Evolutionary conservation across 2,329 filamentous ascomycete genomes (phyloP).

Genomic region (Alternaria panax): DNA sequence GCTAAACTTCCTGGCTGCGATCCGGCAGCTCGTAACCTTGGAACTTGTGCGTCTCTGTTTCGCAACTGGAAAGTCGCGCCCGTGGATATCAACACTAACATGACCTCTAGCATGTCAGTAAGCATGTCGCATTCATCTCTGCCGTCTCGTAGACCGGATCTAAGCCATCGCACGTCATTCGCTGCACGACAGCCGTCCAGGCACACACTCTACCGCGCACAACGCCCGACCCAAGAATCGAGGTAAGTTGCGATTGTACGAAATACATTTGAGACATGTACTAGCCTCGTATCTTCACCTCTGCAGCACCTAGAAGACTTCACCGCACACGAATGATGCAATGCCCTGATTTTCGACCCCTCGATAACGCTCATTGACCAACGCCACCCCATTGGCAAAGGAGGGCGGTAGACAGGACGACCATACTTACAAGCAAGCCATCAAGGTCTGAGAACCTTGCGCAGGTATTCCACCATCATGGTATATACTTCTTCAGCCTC

Average conservation of each 20-base stretch:
- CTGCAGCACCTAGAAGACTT: conserved; percentile 38
- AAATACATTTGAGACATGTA: too few relatives aligned
- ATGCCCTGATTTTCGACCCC: conserved; percentile 24
- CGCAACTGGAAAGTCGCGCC: conserved; percentile 1
- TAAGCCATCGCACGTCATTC: neutral
- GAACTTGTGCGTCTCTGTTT: conserved; percentile 7
- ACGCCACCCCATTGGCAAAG: conserved; percentile 12
- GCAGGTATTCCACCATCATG: neutral
- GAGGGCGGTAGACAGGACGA: conserved; percentile 14
- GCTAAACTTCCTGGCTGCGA: neutral
- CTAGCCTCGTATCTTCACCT: too few relatives aligned
- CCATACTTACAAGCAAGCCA: neutral
- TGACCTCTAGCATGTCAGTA: neutral
- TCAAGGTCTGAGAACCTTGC: neutral
- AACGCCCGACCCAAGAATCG: conserved; percentile 11
- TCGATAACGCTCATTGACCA: conserved; percentile 27
- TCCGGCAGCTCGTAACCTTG: conserved; percentile 4
- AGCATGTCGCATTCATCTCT: neutral
- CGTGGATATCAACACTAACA: neutral
- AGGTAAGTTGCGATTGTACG: too few relatives aligned
- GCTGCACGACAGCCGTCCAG: neutral
- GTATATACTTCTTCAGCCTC: neutral
- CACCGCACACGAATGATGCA: conserved; percentile 36
- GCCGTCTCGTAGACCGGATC: neutral
- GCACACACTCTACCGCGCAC: neutral